Evolutionary conservation across 2,329 filamentous ascomycete genomes (phyloP), one percentile per base, ranked within the genome.

Genomic region (Exophiala bonariae): DNA sequence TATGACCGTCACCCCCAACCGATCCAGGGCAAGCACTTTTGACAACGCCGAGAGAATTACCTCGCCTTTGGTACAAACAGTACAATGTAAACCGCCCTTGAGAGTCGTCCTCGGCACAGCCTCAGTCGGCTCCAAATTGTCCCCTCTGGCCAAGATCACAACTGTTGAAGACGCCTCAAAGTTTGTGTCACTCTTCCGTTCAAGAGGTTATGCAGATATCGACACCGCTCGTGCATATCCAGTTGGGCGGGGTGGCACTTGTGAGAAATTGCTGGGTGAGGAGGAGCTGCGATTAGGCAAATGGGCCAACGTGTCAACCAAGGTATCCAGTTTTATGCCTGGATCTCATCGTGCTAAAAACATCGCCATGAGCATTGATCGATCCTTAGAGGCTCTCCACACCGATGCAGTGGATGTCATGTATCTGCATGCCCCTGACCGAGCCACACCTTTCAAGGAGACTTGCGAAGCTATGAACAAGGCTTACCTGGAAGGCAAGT

Each of bases 381-480:
- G 54, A 26, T 57, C 55, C 2, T 45, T 63, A 16, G 55, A 56
- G 17, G 58, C 60, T 7, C 55, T 63, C 17, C 54, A 57, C 37
- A 55, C 52, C 14, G 55, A 60, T 38, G 36, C 47, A 3, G 55
- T 61, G 4, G 57, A 60, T 45, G 55, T 68, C 17, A 66, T 67
- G 57, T 72, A 69, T 42, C 66, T 74, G n/a, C 73, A 77, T 53
- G 64, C 65, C 3, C 74, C 73, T 0, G 76, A 78, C 51, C 64
- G 70, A 2, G 43, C 61, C 2, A 74, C 72, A 0, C 66, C 68
- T 1, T 65, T 73, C 28, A 65, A 69, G 40, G 70, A 75, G 20
- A 64, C 69, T 0, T 62, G 63, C 17, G 59, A 65, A 28, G 73
- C 70, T 6, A 70, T 78, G 47, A 55, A 77, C 46, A 59, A 70